Base-by-base conservation (phyloP, 2,329 filamentous ascomycete species). In the Colletotrichum tropicale region DNA sequence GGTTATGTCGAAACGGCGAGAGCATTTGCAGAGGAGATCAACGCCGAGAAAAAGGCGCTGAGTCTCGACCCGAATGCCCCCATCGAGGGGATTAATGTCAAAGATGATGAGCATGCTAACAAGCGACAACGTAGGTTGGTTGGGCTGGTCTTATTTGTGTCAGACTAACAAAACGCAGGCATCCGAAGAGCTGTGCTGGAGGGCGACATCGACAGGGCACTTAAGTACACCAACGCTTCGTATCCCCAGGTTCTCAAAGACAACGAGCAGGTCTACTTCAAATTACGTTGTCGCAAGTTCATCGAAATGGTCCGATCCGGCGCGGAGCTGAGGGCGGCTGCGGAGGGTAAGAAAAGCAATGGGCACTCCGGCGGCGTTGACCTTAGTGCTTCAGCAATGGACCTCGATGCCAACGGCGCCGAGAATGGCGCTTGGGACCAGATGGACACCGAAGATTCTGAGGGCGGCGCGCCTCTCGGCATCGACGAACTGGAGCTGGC, bases 1-100 rank as follows among this genome's bases (percentile, higher is more conserved):
- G 97, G 97, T 75, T 98, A 98, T 79, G 94, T 98, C 9, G 96
- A 98, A 79, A 98, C 96, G 0, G 96, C 96, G 10, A 92, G 93
- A 77, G 95, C 95, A 1, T 98, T 99, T 87, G 93, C 94, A 5
- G 90, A 94, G 79, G 96, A 98, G 81, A 92, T 98, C 30, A 90
- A 91, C 70, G 87, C 90, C 18, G 95, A 98, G 82, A 93, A 94
- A 80, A 87, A 91, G 80, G 92, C 94, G 10, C 85, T 98, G 71
- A 91, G 90, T 77, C 88, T 91, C 58, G 90, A 92, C 71, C 85
- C 90, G 48, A 84, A 84, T 64, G 83, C 88, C 34, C 84, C 87
- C n/a, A 86, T 91, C 76, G 88, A 87, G 80, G 91, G 87, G 62
- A 89, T 94, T 77, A 93, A 93, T 80, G 90, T 94, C 7, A 92